A percentile compares a stretch with the other conserved stretches of the same genome.
phyloP scores from a whole-genome alignment of 116 monocot species.

The Papilionanthe hybrid region DNA sequence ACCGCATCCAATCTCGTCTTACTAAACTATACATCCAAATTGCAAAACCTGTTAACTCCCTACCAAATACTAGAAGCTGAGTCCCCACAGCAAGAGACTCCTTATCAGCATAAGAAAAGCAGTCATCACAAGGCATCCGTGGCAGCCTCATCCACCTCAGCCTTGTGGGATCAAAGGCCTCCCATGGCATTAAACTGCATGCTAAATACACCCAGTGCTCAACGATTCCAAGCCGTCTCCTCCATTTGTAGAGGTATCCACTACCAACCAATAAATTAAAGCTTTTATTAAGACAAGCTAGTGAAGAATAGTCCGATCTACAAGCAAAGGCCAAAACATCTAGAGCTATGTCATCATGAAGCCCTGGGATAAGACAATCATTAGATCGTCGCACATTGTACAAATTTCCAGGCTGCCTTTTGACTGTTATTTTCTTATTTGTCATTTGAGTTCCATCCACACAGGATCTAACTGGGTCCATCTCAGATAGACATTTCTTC shows the following conservation, averaged over 20 bases:
- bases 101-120: constrained; percentile 82
- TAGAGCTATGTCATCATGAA: constrained; percentile 66
- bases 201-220: constrained; percentile 85
- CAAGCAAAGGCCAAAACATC: constrained; percentile 64
- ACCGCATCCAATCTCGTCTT: constrained; percentile 50
- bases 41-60: constrained; percentile 61
- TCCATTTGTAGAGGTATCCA: constrained; percentile 73
- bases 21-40: constrained; percentile 82
- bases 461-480: constrained; percentile 18
- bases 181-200: constrained; percentile 87
- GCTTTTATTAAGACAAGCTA: constrained; percentile 55
- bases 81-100: constrained; percentile 90
- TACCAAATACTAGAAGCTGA: constrained; percentile 82
- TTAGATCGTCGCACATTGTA: constrained; percentile 36
- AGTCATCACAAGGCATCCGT: constrained; percentile 79
- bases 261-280: constrained; percentile 51
- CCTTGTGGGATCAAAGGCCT: constrained; percentile 69
- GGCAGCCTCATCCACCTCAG: constrained; percentile 78
- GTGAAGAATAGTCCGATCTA: constrained; percentile 70
- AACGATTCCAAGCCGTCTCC: constrained; percentile 48
- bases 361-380: constrained; percentile 60
- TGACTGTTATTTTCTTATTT: constrained; percentile 11
- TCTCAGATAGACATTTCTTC: constrained; percentile 13
- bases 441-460: constrained; percentile 26
- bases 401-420: constrained; percentile 14